Conservation (phyloP, 2,329 filamentous ascomycete genomes). For the Arthrobotrys pseudoclavata region DNA sequence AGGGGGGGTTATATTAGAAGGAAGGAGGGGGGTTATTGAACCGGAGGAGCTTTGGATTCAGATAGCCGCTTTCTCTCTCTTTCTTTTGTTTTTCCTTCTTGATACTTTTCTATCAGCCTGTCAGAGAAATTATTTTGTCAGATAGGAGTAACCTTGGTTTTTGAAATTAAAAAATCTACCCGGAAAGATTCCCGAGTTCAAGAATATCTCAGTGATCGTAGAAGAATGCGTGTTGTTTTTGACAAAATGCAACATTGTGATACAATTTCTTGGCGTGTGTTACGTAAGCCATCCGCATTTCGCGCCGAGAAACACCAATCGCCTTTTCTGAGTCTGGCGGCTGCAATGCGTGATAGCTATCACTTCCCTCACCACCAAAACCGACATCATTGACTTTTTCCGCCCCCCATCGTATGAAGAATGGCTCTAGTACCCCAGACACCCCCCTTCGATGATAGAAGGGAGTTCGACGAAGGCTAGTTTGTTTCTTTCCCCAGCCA, state of each 20-base stretch:
- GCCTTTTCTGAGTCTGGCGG: constrained; percentile 1
- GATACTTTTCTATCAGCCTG: constrained; percentile 1
- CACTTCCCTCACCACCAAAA: neutral
- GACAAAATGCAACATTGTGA: constrained; percentile 13
- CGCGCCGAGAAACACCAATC: constrained; percentile 19
- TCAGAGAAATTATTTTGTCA: constrained; percentile 2
- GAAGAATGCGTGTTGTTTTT: constrained; percentile 3
- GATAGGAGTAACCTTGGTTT: constrained; percentile 11
- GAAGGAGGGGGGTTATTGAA: constrained; percentile 3
- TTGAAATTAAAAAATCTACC: constrained; percentile 30
- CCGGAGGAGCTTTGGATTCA: neutral
- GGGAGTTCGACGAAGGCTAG: constrained; percentile 53
- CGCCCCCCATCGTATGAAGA: neutral
- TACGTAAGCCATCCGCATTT: constrained; percentile 11
- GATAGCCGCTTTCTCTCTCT: constrained; percentile 5
- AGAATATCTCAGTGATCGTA: neutral
- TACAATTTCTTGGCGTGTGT: neutral
- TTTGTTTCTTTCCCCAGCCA: neutral
- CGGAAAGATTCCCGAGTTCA: neutral
- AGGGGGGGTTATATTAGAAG: neutral
- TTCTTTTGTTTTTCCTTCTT: neutral
- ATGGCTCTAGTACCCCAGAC: constrained; percentile 55
- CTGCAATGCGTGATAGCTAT: neutral
- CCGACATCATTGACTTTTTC: neutral
- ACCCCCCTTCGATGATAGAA: constrained; percentile 35